Evolutionary conservation across 2,329 filamentous ascomycete genomes (phyloP), one percentile per base, ranked within the genome.

Genomic region (Verticillium longisporum): DNA sequence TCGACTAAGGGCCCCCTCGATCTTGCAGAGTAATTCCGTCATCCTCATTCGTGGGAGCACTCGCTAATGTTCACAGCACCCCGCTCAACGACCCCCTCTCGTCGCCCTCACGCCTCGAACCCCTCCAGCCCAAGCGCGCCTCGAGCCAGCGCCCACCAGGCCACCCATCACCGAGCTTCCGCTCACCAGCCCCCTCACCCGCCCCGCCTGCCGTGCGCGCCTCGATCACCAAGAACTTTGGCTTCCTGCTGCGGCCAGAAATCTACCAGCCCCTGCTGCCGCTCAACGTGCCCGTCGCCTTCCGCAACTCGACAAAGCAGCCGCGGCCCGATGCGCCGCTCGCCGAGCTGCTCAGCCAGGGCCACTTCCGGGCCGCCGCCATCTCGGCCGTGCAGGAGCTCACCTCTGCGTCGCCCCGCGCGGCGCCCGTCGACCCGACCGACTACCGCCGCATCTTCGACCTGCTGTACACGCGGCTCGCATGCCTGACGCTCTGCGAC

Each of bases 311-410:
- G 0, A 74, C 85, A 21, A 80, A 87, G 63, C 85, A 88, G 65
- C 88, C 91, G 1, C 72, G 80, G 1, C 77, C 85, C 0, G 81
- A 85, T 33, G 85, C 89, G 1, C 79, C 90, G 0, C 82, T 97
- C 34, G 77, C 85, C 18, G 80, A 83, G 1, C 84, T 97, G 3
- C 77, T 97, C 6, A 75, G 83, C 1, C 76, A 80, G 1, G 91
- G 92, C 57, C 89, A 95, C 72, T 97, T 94, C 75, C 86, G 93
- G 62, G 85, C 87, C n/a, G 91, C 91, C 7, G 92, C 92, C 63
- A 85, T 88, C 58, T 82, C 85, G 36, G 85, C 88, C 1, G 84
- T 84, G 0, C 82, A 86, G 61, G 80, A 84, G 38, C 80, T 91
- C 14, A 86, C 75, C 18, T 77, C 79, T 1, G 77, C 77, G 5